Conservation (phyloP, 352 stramenopile species). For the Phytophthora pistaciae region DNA sequence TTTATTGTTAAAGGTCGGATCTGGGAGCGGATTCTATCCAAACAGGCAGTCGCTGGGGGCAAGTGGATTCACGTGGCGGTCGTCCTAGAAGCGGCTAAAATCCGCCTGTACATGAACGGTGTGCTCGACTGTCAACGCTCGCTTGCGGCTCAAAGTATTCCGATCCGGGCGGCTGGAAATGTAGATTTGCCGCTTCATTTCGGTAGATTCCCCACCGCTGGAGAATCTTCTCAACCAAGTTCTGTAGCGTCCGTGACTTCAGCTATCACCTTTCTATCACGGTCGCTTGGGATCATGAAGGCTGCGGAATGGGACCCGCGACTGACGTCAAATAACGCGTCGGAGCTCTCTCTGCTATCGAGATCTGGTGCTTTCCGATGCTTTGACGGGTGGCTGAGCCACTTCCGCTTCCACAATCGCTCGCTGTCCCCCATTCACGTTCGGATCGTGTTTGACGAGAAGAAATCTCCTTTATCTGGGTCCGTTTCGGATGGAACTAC, state of each 20-base stretch:
- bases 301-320: slow-evolving; percentile 17
- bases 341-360: neutral
- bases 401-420: slow-evolving; percentile 92
- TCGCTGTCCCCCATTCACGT: slow-evolving; percentile 94
- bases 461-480: slow-evolving; percentile 29
- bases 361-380: slow-evolving; percentile 39
- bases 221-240: neutral
- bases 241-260: slow-evolving; percentile 2
- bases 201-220: slow-evolving; percentile 35
- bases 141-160: slow-evolving; percentile 44
- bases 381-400: slow-evolving; percentile 87
- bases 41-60: slow-evolving; percentile 65
- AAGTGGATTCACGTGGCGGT: slow-evolving; percentile 90
- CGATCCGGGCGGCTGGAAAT: slow-evolving; percentile 34
- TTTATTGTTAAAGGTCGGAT: slow-evolving; percentile 34
- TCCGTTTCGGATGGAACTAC: neutral
- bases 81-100: slow-evolving; percentile 85
- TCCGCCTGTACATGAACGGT: slow-evolving; percentile 93
- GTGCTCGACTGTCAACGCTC: slow-evolving; percentile 85
- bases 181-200: slow-evolving; percentile 70
- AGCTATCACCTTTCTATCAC: slow-evolving; percentile 29
- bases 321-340: slow-evolving; percentile 19
- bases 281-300: slow-evolving; percentile 29
- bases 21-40: slow-evolving; percentile 77
- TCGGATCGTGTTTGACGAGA: slow-evolving; percentile 90